Conservation (phyloP, 1,284 basidiomycete genomes). For the Naganishia albida region DNA sequence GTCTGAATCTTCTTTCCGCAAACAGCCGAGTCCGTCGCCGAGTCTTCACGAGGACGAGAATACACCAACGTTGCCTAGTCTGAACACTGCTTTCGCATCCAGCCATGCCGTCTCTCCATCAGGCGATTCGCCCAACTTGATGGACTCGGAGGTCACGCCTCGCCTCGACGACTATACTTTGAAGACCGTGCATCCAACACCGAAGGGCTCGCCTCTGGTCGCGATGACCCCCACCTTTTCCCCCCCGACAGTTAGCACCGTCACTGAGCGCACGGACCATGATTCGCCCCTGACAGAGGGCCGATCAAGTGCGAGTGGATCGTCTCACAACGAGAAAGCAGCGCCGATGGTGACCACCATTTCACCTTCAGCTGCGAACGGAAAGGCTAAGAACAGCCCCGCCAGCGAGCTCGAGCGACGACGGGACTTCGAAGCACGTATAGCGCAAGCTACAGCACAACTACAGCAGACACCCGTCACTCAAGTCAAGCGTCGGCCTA, state of each 20-base stretch:
- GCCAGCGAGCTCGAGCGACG: constrained; percentile 44
- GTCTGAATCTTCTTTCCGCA: not conserved
- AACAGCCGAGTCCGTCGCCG: not conserved
- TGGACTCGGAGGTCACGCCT: too few species aligned
- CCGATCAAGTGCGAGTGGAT: too few species aligned
- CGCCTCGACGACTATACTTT: too few species aligned
- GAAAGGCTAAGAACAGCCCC: not conserved
- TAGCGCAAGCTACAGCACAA: constrained; percentile 48
- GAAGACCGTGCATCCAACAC: too few species aligned
- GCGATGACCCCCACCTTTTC: too few species aligned
- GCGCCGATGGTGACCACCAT: not conserved
- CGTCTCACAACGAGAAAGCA: too few species aligned
- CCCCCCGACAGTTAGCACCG: too few species aligned
- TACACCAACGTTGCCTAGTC: not conserved
- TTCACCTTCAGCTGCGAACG: too few species aligned
- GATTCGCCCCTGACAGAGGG: too few species aligned
- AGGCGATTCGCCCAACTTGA: too few species aligned
- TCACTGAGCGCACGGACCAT: too few species aligned
- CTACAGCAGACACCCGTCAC: constrained; percentile 46
- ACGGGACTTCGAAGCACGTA: constrained; percentile 49
- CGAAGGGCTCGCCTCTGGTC: too few species aligned
- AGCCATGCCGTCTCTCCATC: not conserved
- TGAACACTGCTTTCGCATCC: not conserved
- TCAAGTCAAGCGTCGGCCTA: constrained; percentile 38
- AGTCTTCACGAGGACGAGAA: not conserved